phyloP scores from a whole-genome alignment of 2,329 filamentous ascomycete genomes.

The Calonectria honghensis region DNA sequence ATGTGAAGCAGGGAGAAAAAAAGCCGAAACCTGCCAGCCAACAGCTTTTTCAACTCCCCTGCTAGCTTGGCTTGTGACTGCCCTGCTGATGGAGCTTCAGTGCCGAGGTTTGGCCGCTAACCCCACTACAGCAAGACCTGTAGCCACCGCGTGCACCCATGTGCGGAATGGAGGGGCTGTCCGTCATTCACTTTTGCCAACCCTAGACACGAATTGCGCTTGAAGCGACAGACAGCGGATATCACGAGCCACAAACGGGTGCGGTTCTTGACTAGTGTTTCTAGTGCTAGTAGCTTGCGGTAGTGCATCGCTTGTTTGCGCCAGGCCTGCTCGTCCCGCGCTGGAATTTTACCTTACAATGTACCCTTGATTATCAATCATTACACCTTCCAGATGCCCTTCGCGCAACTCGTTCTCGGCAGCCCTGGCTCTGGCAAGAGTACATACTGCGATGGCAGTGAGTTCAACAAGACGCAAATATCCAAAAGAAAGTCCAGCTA shows the following conservation, averaged over 20 bases:
- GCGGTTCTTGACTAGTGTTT: background rate
- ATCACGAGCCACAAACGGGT: conserved; percentile 27
- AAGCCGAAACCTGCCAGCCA: conserved; percentile 41
- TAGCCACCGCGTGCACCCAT: conserved; percentile 49
- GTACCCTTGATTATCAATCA: conserved; percentile 50
- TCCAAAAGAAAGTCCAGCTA: conserved; percentile 22
- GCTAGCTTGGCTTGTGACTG: conserved; percentile 55
- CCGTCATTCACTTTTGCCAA: conserved; percentile 35
- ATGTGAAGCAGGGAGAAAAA: conserved; percentile 51
- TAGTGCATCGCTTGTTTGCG: conserved; percentile 40
- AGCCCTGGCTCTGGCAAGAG: conserved; percentile 97
- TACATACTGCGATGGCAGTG: conserved; percentile 97
- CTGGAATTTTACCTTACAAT: conserved; percentile 44
- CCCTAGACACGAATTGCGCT: conserved; percentile 33
- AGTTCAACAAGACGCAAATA: conserved; percentile 54
- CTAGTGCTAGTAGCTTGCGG: conserved; percentile 36
- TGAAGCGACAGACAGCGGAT: conserved; percentile 35
- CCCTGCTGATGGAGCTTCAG: conserved; percentile 48
- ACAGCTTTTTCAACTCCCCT: conserved; percentile 44
- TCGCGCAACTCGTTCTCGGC: conserved; percentile 90
- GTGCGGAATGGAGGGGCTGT: conserved; percentile 51
- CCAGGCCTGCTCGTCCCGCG: conserved; percentile 14
- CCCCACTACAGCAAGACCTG: conserved; percentile 43
- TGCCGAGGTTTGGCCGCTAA: conserved; percentile 54
- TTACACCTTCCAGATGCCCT: conserved; percentile 69